Evolutionary conservation across 1,284 basidiomycete genomes (phyloP), one percentile per base, ranked within the genome.

Genomic region (Leccinum fallax): DNA sequence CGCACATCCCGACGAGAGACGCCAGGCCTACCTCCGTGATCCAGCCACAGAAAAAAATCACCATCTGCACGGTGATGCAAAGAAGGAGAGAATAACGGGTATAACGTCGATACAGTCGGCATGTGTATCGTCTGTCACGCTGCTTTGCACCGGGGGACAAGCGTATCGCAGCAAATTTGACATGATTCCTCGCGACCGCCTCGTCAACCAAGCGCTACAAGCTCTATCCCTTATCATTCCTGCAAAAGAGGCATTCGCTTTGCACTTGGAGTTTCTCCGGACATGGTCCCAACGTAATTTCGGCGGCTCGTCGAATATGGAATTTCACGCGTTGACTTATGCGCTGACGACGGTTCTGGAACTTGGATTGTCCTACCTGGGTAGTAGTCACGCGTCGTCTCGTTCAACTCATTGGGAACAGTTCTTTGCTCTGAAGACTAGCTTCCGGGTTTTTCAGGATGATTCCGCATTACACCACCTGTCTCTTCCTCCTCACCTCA

Each of bases 181-280:
- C 65, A 76, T 86, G 57, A 73, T 79, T 6, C 80, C 86, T 0
- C 74, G 76, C 28, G 81, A 86, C 66, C 66, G 71, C 7, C 77
- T 93, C 10, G 86, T 88, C 6, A 75, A 73, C 21, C 84, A 87
- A 62, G 84, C 83, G 52, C 76, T 94, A 28, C 80, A 85, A 58
- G 81, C 85, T 16, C 77, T 93, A 2, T 82, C 91, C 0, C 77
- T 85, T 26, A 80, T 83, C 9, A 71, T 93, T 7, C 85, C 88
- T 8, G 67, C 78, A 0, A 81, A 87, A 16, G 72, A 80, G 4
- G 83, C 82, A 36, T 88, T 87, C 66, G 69, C 73, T 4, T 69
- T 94, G 16, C 89, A 92, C 69, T 70, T 74, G 49, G 70, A 73
- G 1, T 87, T 91, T 69, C 71, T 92, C 32, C 74, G 79, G n/a